Conservation (phyloP, 352 stramenopile genomes). For the Phytophthora pisi region DNA sequence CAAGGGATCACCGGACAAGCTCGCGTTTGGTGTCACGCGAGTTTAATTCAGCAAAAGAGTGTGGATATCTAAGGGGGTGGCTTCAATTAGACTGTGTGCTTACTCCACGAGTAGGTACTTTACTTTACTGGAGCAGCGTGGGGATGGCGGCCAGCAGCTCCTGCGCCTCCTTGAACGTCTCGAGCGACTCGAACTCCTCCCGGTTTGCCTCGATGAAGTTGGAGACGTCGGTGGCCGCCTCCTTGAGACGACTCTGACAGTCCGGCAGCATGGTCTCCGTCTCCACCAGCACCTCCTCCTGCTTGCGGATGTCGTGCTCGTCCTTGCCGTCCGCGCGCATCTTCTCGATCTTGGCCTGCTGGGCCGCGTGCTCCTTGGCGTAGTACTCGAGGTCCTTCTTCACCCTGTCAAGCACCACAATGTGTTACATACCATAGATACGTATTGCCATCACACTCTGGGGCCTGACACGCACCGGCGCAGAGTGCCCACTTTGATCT, state of each 20-base stretch:
- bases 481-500: constrained; percentile 85
- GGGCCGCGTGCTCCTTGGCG: constrained; percentile 67
- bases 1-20: constrained; percentile 25
- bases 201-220: constrained; percentile 52
- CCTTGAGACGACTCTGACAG: constrained; percentile 68
- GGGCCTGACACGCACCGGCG: constrained; percentile 43
- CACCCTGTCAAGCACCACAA: constrained; percentile 27
- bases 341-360: constrained; percentile 62
- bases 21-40: constrained; percentile 25
- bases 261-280: constrained; percentile 85
- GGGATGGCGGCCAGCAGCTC: constrained; percentile 51
- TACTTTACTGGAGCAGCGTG: constrained; percentile 41
- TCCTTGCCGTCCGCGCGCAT: constrained; percentile 67
- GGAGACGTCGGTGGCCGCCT: constrained; percentile 59
- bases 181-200: constrained; percentile 45
- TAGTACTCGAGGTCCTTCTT: constrained; percentile 89
- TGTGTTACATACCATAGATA: background rate
- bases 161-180: constrained; percentile 51
- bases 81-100: constrained; percentile 1
- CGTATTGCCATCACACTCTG: background rate
- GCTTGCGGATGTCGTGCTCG: constrained; percentile 82
- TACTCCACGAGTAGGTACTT: background rate
- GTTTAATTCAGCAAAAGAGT: background rate
- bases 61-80: background rate
- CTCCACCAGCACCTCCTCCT: constrained; percentile 82